Base-by-base conservation (phyloP, 768 basidiomycete genomes). In the Pisolithus orientalis region DNA sequence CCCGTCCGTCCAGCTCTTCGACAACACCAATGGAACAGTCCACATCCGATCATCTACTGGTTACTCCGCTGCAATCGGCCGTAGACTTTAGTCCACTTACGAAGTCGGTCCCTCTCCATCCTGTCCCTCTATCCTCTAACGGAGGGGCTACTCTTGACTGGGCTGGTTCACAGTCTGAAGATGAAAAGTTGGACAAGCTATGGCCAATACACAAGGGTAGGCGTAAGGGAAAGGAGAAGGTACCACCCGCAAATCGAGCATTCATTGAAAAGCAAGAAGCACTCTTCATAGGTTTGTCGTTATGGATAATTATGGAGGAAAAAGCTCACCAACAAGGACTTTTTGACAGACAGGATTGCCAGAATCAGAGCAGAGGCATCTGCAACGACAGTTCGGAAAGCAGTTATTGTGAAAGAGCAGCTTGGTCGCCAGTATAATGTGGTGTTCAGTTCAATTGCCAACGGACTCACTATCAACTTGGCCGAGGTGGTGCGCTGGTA, bases 91-190 rank as follows among this genome's bases (percentile, higher is more conserved):
- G 84, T 58, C 85, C 86, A 24, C 81, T 83, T 1, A 79, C 79
- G 6, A 75, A 77, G 17, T 58, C 68, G 29, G 65, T 61, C 10
- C 71, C 72, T 32, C 59, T 62, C 3, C 85, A 88, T 59, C 88
- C 88, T 11, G 78, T 90, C 8, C 87, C 87, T 0, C 68, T 78
- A 6, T 88, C 87, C 7, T 74, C 76, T 6, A 79, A 89, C 62
- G 82, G 84, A 51, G 88, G 87, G 5, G 69, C 72, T 27, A 85
- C 85, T 1, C 68, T 90, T 34, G 88, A 90, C 59, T 90, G 88
- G 88, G 75, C 79, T n/a, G 75, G 77, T n/a, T 64, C 73, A 28
- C 65, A 65, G 13, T 65, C 75, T 1, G 82, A 82, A 13, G 80
- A 85, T 28, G 80, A 82, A 37, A 76, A 68, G 57, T 31, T 59